phyloP scores from a whole-genome alignment of 306 rosid genomes.

The Sindora glabra region DNA sequence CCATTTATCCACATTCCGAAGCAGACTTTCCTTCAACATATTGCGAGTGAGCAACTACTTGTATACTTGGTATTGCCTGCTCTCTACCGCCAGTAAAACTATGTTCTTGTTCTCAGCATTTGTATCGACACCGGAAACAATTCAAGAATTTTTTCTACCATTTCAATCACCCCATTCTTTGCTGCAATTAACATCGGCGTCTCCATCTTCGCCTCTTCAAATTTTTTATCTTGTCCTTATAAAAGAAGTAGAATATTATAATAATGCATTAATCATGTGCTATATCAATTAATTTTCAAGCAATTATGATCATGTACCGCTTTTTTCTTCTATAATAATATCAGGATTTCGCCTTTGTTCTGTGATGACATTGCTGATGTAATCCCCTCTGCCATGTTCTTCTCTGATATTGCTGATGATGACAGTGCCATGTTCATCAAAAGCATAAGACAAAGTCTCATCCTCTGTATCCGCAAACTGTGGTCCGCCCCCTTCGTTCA shows the following conservation, averaged over 20 bases:
- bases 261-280: too few species aligned
- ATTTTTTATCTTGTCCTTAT: too few species aligned
- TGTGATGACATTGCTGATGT: too few species aligned
- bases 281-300: too few species aligned
- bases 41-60: constrained; percentile 11
- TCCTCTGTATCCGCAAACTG: background rate
- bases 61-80: constrained; percentile 49
- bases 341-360: too few species aligned
- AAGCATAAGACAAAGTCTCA: too few species aligned
- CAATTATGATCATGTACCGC: background rate
- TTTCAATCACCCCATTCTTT: constrained; percentile 49
- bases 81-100: constrained; percentile 52
- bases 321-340: too few species aligned
- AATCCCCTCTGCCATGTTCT: background rate
- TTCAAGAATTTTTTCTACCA: constrained; percentile 36
- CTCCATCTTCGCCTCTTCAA: background rate
- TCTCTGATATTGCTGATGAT: too few species aligned
- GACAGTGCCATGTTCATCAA: too few species aligned
- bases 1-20: constrained; percentile 33
- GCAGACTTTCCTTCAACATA: constrained; percentile 14
- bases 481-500: background rate
- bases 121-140: constrained; percentile 42
- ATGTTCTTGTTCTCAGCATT: constrained; percentile 41
- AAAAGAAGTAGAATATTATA: too few species aligned
- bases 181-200: constrained; percentile 50